Conservation (phyloP, 345 rosid species). For the Dimocarpus longan region DNA sequence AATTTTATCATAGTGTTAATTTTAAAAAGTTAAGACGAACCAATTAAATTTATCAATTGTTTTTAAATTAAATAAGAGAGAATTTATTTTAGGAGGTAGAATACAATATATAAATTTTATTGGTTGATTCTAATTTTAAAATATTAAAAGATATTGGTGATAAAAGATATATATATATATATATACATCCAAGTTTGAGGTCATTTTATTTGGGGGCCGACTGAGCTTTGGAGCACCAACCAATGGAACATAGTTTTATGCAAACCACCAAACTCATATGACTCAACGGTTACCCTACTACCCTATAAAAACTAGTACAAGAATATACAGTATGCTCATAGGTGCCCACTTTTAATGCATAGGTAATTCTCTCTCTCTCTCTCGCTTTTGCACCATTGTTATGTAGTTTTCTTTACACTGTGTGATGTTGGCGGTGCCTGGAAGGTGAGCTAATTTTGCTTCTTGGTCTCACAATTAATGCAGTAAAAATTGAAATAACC, state of each 20-base stretch:
- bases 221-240: conserved; percentile 9
- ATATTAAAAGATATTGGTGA: neutral
- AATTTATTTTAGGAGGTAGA: too few relatives aligned
- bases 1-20: too few relatives aligned
- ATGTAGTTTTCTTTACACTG: neutral
- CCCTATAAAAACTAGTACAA: neutral
- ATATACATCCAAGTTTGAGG: too few relatives aligned
- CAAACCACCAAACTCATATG: conserved; percentile 12
- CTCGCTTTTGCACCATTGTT: neutral
- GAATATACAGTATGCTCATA: neutral
- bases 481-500: neutral
- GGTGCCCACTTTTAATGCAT: neutral
- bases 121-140: too few relatives aligned
- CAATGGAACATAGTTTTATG: neutral
- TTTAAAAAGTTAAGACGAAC: too few relatives aligned
- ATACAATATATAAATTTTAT: too few relatives aligned
- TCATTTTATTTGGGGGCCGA: conserved; percentile 1
- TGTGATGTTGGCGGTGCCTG: neutral
- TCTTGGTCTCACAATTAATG: neutral
- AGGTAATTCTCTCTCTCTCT: neutral
- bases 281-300: conserved; percentile 11
- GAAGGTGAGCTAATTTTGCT: conserved; percentile 1
- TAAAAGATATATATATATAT: neutral
- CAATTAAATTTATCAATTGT: too few relatives aligned
- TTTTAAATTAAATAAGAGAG: too few relatives aligned